These are phyloP conservation scores for Venturia asperata DNA, from an alignment of 2,329 filamentous ascomycete genomes.

Conservation along the genomic window DNA sequence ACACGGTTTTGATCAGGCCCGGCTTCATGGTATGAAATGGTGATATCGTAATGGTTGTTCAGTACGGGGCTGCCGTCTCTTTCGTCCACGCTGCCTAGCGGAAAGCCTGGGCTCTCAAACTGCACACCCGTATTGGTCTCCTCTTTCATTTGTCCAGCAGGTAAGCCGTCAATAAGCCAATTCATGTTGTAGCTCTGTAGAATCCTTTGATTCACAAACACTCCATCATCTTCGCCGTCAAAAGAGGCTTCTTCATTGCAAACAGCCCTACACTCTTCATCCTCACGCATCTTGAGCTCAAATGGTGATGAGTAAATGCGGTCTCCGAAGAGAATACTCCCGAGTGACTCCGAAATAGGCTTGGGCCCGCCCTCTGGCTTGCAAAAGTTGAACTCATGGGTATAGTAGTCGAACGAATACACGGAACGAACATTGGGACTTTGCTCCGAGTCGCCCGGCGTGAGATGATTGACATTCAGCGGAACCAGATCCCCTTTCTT, in stretches of 20 bases:
- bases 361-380: constrained; percentile 67
- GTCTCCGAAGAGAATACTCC: constrained; percentile 95
- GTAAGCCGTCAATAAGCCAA: constrained; percentile 91
- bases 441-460: constrained; percentile 67
- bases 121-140: constrained; percentile 69
- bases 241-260: constrained; percentile 56
- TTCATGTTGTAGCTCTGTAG: constrained; percentile 83
- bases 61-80: constrained; percentile 43
- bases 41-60: constrained; percentile 94
- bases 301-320: constrained; percentile 96
- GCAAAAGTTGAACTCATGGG: constrained; percentile 82
- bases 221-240: constrained; percentile 53
- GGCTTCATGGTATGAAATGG: constrained; percentile 85
- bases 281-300: constrained; percentile 74
- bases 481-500: constrained; percentile 71
- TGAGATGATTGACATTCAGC: constrained; percentile 87
- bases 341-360: constrained; percentile 78
- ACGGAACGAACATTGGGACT: constrained; percentile 85
- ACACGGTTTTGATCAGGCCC: constrained; percentile 68
- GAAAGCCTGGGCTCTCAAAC: constrained; percentile 89
- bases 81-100: constrained; percentile 52
- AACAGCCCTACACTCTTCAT: constrained; percentile 79
- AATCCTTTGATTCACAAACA: constrained; percentile 79
- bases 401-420: constrained; percentile 94
- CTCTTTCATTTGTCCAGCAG: constrained; percentile 74